These are phyloP conservation scores for Phalaenopsis aphrodite DNA, from an alignment of 106 monocot genomes.

Conservation along the genomic window DNA sequence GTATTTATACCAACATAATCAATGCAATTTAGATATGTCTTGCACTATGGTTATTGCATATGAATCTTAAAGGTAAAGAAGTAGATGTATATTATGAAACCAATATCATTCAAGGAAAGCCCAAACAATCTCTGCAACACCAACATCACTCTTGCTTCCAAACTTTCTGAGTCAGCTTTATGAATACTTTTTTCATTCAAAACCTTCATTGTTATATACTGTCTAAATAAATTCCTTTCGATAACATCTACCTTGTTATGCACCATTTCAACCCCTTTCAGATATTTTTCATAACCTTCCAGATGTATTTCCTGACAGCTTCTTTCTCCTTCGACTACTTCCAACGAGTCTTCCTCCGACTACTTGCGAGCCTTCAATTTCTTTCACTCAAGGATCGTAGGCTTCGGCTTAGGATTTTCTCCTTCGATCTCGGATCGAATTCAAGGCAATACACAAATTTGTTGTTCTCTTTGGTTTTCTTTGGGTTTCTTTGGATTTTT, in stretches of 20 bases:
- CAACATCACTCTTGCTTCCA: not conserved
- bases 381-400: no score
- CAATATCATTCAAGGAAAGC: not conserved
- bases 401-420: no score
- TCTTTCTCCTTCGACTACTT: no score
- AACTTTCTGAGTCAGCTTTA: not conserved
- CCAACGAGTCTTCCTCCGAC: no score
- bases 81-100: not conserved
- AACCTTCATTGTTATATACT: not conserved
- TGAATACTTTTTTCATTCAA: not conserved
- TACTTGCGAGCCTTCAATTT: no score
- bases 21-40: not conserved
- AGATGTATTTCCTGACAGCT: not conserved
- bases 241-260: constrained; percentile 1
- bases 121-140: not conserved
- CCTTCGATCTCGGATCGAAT: no score
- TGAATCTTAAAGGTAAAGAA: not conserved
- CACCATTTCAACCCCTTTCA: not conserved
- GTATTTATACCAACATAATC: constrained; percentile 1
- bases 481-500: no score
- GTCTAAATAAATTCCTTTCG: not conserved
- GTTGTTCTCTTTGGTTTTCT: no score
- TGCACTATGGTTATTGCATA: not conserved
- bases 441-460: no score
- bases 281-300: not conserved